Evolutionary conservation across 352 stramenopile genomes (phyloP).

Genomic region (Plasmopara viticola): DNA sequence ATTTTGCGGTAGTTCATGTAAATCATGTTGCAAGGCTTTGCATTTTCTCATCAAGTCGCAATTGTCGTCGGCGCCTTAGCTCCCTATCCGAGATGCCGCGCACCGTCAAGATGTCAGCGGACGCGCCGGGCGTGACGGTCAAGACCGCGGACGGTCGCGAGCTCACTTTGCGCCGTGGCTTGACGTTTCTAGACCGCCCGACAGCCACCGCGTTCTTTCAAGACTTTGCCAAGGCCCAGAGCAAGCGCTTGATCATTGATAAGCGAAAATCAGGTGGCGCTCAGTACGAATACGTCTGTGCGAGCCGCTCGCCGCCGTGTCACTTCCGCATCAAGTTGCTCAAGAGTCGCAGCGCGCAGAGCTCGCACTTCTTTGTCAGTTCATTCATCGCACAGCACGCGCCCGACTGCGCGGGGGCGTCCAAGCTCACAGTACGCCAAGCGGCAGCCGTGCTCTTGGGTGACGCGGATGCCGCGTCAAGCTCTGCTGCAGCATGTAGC

Average conservation of each 20-base stretch:
- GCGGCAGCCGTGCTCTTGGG: constrained; percentile 20
- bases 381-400: constrained; percentile 24
- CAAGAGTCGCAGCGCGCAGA: constrained; percentile 31
- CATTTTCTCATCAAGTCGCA: no score
- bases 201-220: constrained; percentile 30
- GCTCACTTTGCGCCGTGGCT: constrained; percentile 24
- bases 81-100: constrained; percentile 25
- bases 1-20: no score
- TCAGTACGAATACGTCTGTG: constrained; percentile 34
- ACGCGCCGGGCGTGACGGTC: constrained; percentile 28
- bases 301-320: constrained; percentile 19
- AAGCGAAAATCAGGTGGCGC: constrained; percentile 33
- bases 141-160: constrained; percentile 12
- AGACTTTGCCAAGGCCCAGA: constrained; percentile 35
- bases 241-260: constrained; percentile 34
- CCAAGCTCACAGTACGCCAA: constrained; percentile 33
- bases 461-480: constrained; percentile 1
- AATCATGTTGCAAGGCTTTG: no score
- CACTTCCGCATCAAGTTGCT: constrained; percentile 32
- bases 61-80: no score
- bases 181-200: constrained; percentile 25
- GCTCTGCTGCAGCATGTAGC: constrained; percentile 10
- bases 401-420: constrained; percentile 13
- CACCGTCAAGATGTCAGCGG: constrained; percentile 24
- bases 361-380: constrained; percentile 33